Base-by-base conservation (phyloP, 768 basidiomycete genomes). In the Calvatia gigantea region DNA sequence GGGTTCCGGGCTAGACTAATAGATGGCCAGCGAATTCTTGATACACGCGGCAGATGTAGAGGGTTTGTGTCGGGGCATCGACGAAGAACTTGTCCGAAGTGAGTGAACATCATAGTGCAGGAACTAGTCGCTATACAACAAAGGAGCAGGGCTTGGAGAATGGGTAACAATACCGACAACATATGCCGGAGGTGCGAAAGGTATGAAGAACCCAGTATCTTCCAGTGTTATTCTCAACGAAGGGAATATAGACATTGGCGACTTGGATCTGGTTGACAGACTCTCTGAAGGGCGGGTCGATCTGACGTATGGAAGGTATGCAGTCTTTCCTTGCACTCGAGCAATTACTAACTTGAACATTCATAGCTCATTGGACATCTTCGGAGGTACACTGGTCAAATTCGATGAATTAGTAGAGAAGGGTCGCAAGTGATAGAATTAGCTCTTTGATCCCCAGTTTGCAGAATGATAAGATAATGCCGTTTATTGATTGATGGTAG, bases 31-130 rank as follows among this genome's bases (percentile, higher is more conserved):
- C 61, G 97, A 98, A 67, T 91, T 99, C 61, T 73, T 99, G 41
- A 79, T 99, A 25, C 97, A 99, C 69, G 96, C 97, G 0, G 97
- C 97, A n/a, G 97, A 98, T 61, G 95, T 99, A 7, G 97, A 99
- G 69, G 97, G 97, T 0, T 73, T 98, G 21, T 98, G 97, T 68
- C 85, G 94, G 73, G 97, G 97, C 1, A 94, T 98, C 56, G 97
- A 99, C 68, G 83, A 92, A 65, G 84, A 86, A 15, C 80, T 99
- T 3, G 96, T 98, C 2, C 60, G 70, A 58, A 85, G 95, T 91
- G 56, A 56, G 87, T 73, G 25, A 29, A 15, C 44, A 5, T 7
- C n/a, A 41, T 45, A 3, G 6, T n/a, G 23, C 23, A 17, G n/a
- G 0, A 27, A 5, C 19, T 17, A 28, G 21, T 42, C 21, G 31